Evolutionary conservation across 352 stramenopile genomes (phyloP), one percentile per base, ranked within the genome.

Genomic region (Phytophthora quininea): DNA sequence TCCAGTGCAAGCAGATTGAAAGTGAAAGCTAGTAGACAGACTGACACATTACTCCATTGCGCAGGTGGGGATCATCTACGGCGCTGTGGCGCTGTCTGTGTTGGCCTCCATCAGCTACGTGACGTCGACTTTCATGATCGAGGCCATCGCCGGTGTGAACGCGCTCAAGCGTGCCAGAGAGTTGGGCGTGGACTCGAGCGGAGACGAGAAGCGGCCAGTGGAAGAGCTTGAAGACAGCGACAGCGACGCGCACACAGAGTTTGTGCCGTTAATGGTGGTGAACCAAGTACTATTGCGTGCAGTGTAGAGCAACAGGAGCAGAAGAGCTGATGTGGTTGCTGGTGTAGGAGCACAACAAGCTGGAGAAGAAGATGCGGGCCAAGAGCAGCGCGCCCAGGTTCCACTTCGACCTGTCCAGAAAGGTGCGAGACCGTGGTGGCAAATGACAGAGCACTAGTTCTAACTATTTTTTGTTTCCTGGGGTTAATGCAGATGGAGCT

Each of bases 111-210:
- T 90, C 29, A 95, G 86, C 61, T 96, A 95, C 66, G 67, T 95
- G 58, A 95, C 88, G 7, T 82, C 84, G 30, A 96, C 88, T 9
- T 96, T 93, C 77, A 93, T 95, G 83, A 60, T 95, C 32, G 88
- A 96, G 62, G 75, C 79, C 46, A 96, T 96, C 53, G 85, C 86
- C 4, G 88, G 86, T 31, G 85, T 88, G 9, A 95, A 95, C 67
- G 85, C 86, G 51, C 80, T 96, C 24, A 77, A 86, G 58, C 80
- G 77, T 42, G 68, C 61, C 40, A 67, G 69, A 14, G 79, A 91
- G 62, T 53, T 89, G 0, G 77, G 79, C 24, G 38, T 76, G 27
- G 62, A 76, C 40, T 29, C 37, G 42, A 56, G 69, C 11, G 62
- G 35, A 40, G 53, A 75, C 31, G 58, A 81, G 49, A 76, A 71